Evolutionary conservation across 805 yeast species (phyloP).

Genomic region (Lipomyces lipofer): DNA sequence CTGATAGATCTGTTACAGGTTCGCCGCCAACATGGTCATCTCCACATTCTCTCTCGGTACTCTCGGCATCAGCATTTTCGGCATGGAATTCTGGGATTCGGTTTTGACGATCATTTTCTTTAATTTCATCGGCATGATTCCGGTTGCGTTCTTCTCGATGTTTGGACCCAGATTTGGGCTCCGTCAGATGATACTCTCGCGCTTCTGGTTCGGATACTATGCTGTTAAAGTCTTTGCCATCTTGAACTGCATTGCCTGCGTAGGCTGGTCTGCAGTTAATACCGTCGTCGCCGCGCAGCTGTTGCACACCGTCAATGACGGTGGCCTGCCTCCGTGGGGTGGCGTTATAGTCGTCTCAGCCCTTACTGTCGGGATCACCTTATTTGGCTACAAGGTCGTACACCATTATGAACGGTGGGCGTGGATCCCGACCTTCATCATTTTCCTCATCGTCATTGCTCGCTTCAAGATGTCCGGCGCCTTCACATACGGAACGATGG

Average conservation of each 20-base stretch:
- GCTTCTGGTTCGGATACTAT: slow-evolving; percentile 73
- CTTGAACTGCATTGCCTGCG: slow-evolving; percentile 78
- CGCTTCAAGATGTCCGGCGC: slow-evolving; percentile 67
- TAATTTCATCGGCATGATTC: slow-evolving; percentile 65
- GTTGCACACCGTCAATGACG: slow-evolving; percentile 68
- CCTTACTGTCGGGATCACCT: slow-evolving; percentile 67
- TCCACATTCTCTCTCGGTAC: slow-evolving; percentile 81
- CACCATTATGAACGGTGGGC: slow-evolving; percentile 81
- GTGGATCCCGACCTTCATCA: slow-evolving; percentile 80
- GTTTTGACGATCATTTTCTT: slow-evolving; percentile 70
- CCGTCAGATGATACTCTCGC: slow-evolving; percentile 81
- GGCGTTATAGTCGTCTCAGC: slow-evolving; percentile 73
- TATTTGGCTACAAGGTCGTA: slow-evolving; percentile 82
- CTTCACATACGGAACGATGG: slow-evolving; percentile 57
- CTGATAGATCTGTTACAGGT: slow-evolving; percentile 32
- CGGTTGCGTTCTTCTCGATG: slow-evolving; percentile 79
- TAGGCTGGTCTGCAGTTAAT: slow-evolving; percentile 95
- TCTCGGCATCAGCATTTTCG: slow-evolving; percentile 63
- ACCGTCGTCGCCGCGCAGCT: slow-evolving; percentile 87
- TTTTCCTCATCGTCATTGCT: slow-evolving; percentile 75
- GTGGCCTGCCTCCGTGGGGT: slow-evolving; percentile 81
- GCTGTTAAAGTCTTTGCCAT: slow-evolving; percentile 76
- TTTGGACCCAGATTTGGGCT: slow-evolving; percentile 85
- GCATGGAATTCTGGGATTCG: slow-evolving; percentile 71
- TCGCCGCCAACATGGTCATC: slow-evolving; percentile 83